These are phyloP conservation scores for Penicillium desertorum DNA, from an alignment of 495 filamentous ascomycete species.

Conservation along the genomic window DNA sequence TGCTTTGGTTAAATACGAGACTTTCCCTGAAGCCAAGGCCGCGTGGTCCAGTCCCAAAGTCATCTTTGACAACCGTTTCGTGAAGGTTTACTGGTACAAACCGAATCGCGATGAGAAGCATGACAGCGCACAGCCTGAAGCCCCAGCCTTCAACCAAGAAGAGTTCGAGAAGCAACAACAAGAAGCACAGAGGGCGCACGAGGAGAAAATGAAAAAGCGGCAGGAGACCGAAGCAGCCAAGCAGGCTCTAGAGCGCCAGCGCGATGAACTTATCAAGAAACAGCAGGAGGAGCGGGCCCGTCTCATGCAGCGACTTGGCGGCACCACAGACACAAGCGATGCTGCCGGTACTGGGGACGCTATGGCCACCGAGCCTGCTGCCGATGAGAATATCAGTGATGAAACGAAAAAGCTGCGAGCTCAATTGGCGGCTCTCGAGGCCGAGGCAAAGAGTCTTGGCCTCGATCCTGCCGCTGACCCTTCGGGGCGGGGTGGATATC, in stretches of 20 bases:
- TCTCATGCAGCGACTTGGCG: conserved; percentile 61
- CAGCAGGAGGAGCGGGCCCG: conserved; percentile 74
- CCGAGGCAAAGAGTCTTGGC: conserved; percentile 78
- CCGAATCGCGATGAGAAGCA: conserved; percentile 47
- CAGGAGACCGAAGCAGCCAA: conserved; percentile 71
- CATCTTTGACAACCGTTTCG: conserved; percentile 96
- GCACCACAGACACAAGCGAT: conserved; percentile 36
- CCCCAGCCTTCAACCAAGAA: conserved; percentile 65
- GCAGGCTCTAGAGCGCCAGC: conserved; percentile 71
- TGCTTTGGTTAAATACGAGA: conserved; percentile 78
- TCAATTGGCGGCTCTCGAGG: conserved; percentile 78
- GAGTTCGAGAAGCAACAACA: conserved; percentile 74
- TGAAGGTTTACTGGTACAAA: conserved; percentile 96
- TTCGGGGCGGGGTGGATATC: conserved; percentile 37
- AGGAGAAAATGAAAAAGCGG: conserved; percentile 72
- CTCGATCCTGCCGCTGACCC: conserved; percentile 57
- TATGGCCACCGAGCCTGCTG: conserved; percentile 27
- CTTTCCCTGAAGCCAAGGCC: conserved; percentile 68
- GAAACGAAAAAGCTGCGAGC: conserved; percentile 69
- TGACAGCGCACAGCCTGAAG: conserved; percentile 31
- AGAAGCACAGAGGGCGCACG: conserved; percentile 75
- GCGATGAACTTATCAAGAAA: conserved; percentile 70
- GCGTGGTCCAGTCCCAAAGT: conserved; percentile 91
- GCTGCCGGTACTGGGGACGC: conserved; percentile 21
- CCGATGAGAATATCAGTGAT: conserved; percentile 51